Percentiles rank a stretch among this genome's conserved stretches.
Evolutionary conservation across 2,329 filamentous ascomycete species (phyloP).

Genomic region (Diaporthe citrichinensis): DNA sequence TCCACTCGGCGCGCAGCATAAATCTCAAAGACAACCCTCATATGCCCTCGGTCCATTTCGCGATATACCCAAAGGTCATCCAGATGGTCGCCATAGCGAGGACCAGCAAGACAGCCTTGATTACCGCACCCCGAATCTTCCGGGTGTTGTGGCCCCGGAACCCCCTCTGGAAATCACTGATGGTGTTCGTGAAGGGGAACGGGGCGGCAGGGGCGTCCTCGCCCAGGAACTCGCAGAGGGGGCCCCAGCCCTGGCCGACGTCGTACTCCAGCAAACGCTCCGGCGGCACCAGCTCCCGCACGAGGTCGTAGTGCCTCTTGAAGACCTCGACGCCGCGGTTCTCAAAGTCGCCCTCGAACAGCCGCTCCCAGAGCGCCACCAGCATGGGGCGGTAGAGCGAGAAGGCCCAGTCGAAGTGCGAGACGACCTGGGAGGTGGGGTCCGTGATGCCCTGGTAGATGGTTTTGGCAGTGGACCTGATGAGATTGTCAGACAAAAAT

Average conservation of each 20-base stretch:
- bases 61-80: constrained; percentile 39
- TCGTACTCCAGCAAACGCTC: constrained; percentile 55
- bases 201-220: constrained; percentile 51
- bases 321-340: constrained; percentile 39
- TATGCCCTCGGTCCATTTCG: constrained; percentile 35
- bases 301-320: constrained; percentile 36
- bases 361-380: constrained; percentile 38
- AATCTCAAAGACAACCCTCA: background rate
- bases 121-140: constrained; percentile 28
- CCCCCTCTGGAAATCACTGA: constrained; percentile 29
- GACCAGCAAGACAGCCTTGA: constrained; percentile 29
- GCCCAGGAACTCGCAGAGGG: constrained; percentile 57
- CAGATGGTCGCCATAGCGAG: constrained; percentile 37
- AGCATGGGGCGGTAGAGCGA: constrained; percentile 42
- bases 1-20: background rate
- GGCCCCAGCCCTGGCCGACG: constrained; percentile 56
- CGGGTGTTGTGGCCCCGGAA: constrained; percentile 37
- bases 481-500: background rate
- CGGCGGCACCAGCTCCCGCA: constrained; percentile 48
- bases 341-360: constrained; percentile 41
- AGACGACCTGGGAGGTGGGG: constrained; percentile 37
- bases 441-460: constrained; percentile 39
- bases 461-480: constrained; percentile 41
- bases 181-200: constrained; percentile 54
- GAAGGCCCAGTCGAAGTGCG: constrained; percentile 41